Evolutionary conservation across 1,284 basidiomycete species (phyloP).

Genomic region (Neonothopanus nambi): DNA sequence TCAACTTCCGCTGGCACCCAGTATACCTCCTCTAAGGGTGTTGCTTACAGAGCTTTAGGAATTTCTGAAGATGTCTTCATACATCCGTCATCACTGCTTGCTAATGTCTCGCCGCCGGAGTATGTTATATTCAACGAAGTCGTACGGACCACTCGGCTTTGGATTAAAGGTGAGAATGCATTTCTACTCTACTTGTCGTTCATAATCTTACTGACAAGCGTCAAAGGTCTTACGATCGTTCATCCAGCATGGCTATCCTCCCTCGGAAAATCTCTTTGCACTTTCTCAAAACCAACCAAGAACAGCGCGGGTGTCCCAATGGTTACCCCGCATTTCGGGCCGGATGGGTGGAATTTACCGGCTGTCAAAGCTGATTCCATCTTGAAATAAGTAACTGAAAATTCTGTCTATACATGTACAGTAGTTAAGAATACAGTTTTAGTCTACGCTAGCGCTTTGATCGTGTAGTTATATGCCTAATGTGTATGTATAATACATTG

Average conservation of each 20-base stretch:
- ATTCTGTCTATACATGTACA: background rate
- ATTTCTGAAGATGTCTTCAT: conserved; percentile 89
- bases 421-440: conserved; percentile 7
- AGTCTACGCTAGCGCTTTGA: no score
- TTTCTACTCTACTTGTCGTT: conserved; percentile 13
- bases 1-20: conserved; percentile 61
- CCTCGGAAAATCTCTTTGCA: conserved; percentile 82
- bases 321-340: conserved; percentile 82
- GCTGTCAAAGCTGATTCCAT: conserved; percentile 42
- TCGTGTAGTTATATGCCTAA: no score
- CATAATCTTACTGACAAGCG: conserved; percentile 14
- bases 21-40: conserved; percentile 74
- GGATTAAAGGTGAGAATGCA: conserved; percentile 84
- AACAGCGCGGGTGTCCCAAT: conserved; percentile 64
- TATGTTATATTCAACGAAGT: conserved; percentile 88
- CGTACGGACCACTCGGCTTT: conserved; percentile 72
- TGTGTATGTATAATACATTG: no score
- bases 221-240: conserved; percentile 77
- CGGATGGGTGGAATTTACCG: conserved; percentile 83
- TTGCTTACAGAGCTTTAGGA: conserved; percentile 85
- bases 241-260: conserved; percentile 89
- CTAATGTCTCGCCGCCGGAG: conserved; percentile 75
- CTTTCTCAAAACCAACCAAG: conserved; percentile 84
- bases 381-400: no score
- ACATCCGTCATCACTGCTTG: conserved; percentile 86